These are phyloP conservation scores for Calonectria multiphialidica DNA, from an alignment of 2,329 filamentous ascomycete species.

Conservation along the genomic window DNA sequence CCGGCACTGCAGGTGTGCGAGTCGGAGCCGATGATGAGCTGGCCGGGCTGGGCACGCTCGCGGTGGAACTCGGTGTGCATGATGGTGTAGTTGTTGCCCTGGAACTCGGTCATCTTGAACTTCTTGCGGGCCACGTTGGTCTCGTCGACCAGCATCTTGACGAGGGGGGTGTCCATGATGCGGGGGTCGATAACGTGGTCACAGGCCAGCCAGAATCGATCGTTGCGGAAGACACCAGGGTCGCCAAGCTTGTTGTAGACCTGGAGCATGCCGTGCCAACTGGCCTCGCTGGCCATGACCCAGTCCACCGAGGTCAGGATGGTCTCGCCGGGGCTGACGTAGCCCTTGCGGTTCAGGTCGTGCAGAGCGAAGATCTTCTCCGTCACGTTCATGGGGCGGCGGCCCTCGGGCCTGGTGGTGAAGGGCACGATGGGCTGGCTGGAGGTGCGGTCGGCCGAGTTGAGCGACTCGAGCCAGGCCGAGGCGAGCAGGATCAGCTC, in stretches of 20 bases:
- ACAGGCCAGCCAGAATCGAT: slow-evolving; percentile 62
- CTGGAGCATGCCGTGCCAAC: slow-evolving; percentile 56
- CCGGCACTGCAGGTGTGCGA: slow-evolving; percentile 61
- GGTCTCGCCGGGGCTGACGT: slow-evolving; percentile 52
- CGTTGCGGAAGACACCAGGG: slow-evolving; percentile 61
- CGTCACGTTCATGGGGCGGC: slow-evolving; percentile 54
- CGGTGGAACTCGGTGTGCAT: slow-evolving; percentile 61
- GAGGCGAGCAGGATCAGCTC: slow-evolving; percentile 7
- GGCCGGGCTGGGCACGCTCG: slow-evolving; percentile 57
- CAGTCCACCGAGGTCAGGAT: slow-evolving; percentile 59
- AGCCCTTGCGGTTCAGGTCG: slow-evolving; percentile 49
- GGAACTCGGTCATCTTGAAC: slow-evolving; percentile 57
- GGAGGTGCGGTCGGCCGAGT: slow-evolving; percentile 9
- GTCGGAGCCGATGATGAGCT: slow-evolving; percentile 57
- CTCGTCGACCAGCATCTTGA: slow-evolving; percentile 51
- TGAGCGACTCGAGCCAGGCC: slow-evolving; percentile 6
- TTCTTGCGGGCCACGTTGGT: slow-evolving; percentile 51
- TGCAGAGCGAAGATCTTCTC: slow-evolving; percentile 61
- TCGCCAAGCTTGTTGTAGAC: slow-evolving; percentile 54
- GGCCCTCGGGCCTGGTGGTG: slow-evolving; percentile 8
- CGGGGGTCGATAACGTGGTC: slow-evolving; percentile 63
- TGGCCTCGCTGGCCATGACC: slow-evolving; percentile 58
- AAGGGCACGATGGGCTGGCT: slow-evolving; percentile 5
- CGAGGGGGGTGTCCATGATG: slow-evolving; percentile 49
- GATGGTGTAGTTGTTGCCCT: slow-evolving; percentile 49